Conservation (phyloP, 1,284 basidiomycete genomes). For the Pseudozyma flocculosa region DNA sequence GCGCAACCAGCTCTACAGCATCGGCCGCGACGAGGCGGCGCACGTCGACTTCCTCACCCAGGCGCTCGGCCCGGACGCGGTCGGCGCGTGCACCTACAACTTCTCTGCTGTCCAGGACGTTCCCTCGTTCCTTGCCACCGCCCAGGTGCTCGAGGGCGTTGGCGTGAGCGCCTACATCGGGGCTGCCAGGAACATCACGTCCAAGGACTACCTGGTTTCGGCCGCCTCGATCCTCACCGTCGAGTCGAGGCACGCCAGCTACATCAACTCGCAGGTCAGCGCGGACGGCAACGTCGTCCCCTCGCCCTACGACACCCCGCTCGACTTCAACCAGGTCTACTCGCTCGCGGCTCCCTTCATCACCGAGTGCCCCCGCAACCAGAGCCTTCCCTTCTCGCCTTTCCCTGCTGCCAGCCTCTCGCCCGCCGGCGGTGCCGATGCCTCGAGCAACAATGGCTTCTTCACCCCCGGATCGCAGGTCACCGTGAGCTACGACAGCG, state of each 20-base stretch:
- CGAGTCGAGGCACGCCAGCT: constrained; percentile 62
- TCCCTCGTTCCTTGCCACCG: constrained; percentile 34
- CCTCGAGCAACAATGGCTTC: constrained; percentile 6
- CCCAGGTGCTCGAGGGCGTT: constrained; percentile 37
- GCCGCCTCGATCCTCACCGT: constrained; percentile 60
- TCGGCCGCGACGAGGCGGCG: constrained; percentile 28
- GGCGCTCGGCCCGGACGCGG: constrained; percentile 20
- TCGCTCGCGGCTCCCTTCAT: constrained; percentile 49
- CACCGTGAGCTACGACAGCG: constrained; percentile 15
- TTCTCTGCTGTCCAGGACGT: constrained; percentile 25
- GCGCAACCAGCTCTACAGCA: constrained; percentile 35
- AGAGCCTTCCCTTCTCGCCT: constrained; percentile 18
- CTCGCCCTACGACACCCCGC: constrained; percentile 29
- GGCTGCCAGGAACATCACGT: constrained; percentile 33
- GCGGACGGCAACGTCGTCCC: constrained; percentile 27
- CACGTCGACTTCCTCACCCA: constrained; percentile 24
- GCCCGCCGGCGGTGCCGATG: constrained; percentile 10
- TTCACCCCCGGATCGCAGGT: constrained; percentile 35
- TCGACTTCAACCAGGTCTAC: constrained; percentile 48
- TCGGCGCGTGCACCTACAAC: constrained; percentile 34
- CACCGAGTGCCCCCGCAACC: constrained; percentile 22
- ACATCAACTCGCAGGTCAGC: constrained; percentile 56
- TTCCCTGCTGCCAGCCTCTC: constrained; percentile 19
- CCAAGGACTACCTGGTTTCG: constrained; percentile 19
- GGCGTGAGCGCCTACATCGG: constrained; percentile 28